Percentiles rank a stretch among this genome's conserved stretches.
Evolutionary conservation across 495 filamentous ascomycete species (phyloP).

Genomic region (Hypoxylon cercidicola): DNA sequence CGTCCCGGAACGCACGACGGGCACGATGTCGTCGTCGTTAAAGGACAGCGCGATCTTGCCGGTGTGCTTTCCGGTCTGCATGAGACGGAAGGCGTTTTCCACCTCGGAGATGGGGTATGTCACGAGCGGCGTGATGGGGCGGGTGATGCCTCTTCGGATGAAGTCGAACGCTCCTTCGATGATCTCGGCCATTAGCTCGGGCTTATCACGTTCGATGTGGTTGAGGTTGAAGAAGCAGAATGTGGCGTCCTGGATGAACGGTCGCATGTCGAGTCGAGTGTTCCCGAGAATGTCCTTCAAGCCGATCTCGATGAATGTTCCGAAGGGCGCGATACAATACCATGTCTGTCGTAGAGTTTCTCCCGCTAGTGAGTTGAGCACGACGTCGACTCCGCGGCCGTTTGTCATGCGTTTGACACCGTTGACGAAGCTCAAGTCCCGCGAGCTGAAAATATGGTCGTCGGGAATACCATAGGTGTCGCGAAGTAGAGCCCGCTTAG

Average conservation of each 20-base stretch:
- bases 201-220: too few species aligned
- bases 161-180: too few species aligned
- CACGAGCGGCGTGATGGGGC: too few species aligned
- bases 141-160: too few species aligned
- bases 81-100: conserved; percentile 56
- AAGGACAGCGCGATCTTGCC: conserved; percentile 64
- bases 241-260: conserved; percentile 50
- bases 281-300: too few species aligned
- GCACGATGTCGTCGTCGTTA: conserved; percentile 3
- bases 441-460: conserved; percentile 62
- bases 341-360: conserved; percentile 50
- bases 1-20: not conserved
- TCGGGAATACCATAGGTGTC: conserved; percentile 56
- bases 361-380: conserved; percentile 61
- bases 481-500: conserved; percentile 60
- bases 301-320: conserved; percentile 54
- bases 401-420: conserved; percentile 53
- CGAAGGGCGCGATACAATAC: conserved; percentile 57
- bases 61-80: conserved; percentile 62
- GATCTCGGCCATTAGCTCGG: too few species aligned
- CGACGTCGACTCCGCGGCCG: conserved; percentile 58
- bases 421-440: conserved; percentile 49
- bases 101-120: conserved; percentile 17
- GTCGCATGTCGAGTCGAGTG: conserved; percentile 36
- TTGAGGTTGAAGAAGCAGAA: conserved; percentile 55